Percentiles rank a stretch among this genome's conserved stretches.
Conservation (phyloP, 805 yeast species). For the Candida multigemmis region DNA sequence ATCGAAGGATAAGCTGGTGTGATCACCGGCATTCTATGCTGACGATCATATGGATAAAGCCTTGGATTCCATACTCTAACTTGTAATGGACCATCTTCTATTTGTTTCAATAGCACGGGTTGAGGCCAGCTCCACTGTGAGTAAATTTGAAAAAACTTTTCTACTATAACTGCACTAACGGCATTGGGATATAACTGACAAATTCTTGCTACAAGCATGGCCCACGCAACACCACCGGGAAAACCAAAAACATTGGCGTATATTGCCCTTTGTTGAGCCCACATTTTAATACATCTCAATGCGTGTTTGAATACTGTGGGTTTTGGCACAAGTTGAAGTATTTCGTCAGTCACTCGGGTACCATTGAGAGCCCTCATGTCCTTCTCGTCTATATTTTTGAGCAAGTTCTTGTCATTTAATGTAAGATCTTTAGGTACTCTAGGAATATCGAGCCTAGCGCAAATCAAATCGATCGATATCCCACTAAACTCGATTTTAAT, state of each 20-base stretch:
- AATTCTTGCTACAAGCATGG: conserved; percentile 96
- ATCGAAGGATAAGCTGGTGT: conserved; percentile 98
- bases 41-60: conserved; percentile 79
- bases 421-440: conserved; percentile 72
- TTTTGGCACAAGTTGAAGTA: conserved; percentile 81
- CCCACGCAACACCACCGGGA: conserved; percentile 99
- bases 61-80: conserved; percentile 97
- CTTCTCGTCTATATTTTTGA: conserved; percentile 82
- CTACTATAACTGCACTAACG: conserved; percentile 83
- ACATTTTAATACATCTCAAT: conserved; percentile 81
- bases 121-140: conserved; percentile 98
- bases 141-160: conserved; percentile 79
- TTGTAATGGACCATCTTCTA: conserved; percentile 95
- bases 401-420: conserved; percentile 73
- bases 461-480: conserved; percentile 86
- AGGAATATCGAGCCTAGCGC: conserved; percentile 75
- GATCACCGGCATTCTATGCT: conserved; percentile 93
- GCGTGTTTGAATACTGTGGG: conserved; percentile 91
- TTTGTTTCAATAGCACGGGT: conserved; percentile 85
- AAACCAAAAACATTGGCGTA: conserved; percentile 94
- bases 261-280: conserved; percentile 94
- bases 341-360: conserved; percentile 95
- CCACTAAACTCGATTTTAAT: conserved; percentile 84
- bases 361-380: conserved; percentile 90
- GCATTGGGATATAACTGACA: conserved; percentile 97